Evolutionary conservation across 2,329 filamentous ascomycete species (phyloP), one percentile per base, ranked within the genome.

Genomic region (Fusarium sp.): DNA sequence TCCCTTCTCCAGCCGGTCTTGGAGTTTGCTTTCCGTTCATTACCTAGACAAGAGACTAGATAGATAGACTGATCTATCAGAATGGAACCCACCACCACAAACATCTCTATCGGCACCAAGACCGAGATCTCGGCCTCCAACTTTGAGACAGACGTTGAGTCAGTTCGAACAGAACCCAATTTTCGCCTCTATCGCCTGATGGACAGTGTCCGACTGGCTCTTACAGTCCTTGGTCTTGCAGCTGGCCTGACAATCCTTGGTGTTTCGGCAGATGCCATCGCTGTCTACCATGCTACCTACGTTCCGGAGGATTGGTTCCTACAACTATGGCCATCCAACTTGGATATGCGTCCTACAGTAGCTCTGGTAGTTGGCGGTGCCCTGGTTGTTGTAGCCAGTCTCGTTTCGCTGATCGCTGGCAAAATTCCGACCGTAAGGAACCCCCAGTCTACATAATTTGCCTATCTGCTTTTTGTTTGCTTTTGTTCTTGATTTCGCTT

Each of bases 291-390:
- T 69, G 78, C 79, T 28, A 90, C 88, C 3, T 81, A 84, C 58
- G 75, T 86, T 18, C 72, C 84, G 1, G 74, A 75, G 19, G 81
- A 83, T 46, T 86, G 81, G 71, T 72, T 84, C 23, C 81, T 90
- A 19, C 81, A 87, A 1, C 74, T 90, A 50, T 90, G 88, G 88
- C 88, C 88, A 0, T 77, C 81, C 16, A 77, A 84, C 30, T 87
- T 90, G 73, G 84, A 90, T 74, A 74, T 88, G 34, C 81, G 85
- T 49, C 88, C 88, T 4, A 87, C 85, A 5, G 78, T 86, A 30
- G 85, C 87, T 11, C 79, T 89, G 26, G 82, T 89, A 19, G 82
- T 80, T 26, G 84, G 85, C 39, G 83, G 86, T 52, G 77, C 80
- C 34, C 77, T 90, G 46, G 81, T 89, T 11, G 75, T 84, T 9